Conservation (phyloP, 2,329 filamentous ascomycete species). For the Lasiodiplodia sp. region DNA sequence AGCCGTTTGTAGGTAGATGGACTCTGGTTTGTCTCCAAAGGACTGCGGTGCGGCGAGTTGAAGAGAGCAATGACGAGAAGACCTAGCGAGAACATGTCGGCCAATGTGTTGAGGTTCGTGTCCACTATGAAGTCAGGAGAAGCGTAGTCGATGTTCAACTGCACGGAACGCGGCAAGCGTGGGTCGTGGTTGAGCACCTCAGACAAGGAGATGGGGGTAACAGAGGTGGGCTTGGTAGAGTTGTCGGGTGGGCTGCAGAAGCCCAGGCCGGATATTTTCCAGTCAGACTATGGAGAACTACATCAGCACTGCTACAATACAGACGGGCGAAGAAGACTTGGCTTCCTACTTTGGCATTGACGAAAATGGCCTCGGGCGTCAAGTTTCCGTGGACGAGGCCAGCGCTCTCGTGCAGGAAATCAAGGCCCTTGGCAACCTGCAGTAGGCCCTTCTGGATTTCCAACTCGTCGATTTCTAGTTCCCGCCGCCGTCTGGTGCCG, state of each 20-base stretch:
- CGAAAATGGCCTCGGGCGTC: conserved; percentile 89
- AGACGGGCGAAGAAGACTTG: conserved; percentile 29
- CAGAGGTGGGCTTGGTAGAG: conserved; percentile 75
- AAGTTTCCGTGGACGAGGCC: conserved; percentile 93
- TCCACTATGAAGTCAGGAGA: conserved; percentile 96
- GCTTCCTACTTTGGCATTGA: conserved; percentile 82
- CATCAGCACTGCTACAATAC: conserved; percentile 27
- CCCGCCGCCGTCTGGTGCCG: conserved; percentile 74
- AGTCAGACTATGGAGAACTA: conserved; percentile 73
- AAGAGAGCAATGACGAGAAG: conserved; percentile 89
- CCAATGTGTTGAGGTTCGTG: conserved; percentile 80
- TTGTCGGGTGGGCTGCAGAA: conserved; percentile 85
- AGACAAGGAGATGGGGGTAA: conserved; percentile 80
- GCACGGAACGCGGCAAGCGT: conserved; percentile 79
- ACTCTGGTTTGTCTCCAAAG: conserved; percentile 81
- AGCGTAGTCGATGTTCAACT: conserved; percentile 90
- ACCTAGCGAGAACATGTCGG: conserved; percentile 94
- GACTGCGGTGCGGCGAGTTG: conserved; percentile 91
- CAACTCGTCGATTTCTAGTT: conserved; percentile 93
- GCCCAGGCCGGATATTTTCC: conserved; percentile 95
- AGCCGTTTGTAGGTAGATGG: conserved; percentile 84
- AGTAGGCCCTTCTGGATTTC: conserved; percentile 97
- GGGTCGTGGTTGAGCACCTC: conserved; percentile 87
- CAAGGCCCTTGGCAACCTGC: conserved; percentile 90
- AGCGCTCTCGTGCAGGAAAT: conserved; percentile 95